phyloP scores from a whole-genome alignment of 106 monocot species.

The Posidonia australis region DNA sequence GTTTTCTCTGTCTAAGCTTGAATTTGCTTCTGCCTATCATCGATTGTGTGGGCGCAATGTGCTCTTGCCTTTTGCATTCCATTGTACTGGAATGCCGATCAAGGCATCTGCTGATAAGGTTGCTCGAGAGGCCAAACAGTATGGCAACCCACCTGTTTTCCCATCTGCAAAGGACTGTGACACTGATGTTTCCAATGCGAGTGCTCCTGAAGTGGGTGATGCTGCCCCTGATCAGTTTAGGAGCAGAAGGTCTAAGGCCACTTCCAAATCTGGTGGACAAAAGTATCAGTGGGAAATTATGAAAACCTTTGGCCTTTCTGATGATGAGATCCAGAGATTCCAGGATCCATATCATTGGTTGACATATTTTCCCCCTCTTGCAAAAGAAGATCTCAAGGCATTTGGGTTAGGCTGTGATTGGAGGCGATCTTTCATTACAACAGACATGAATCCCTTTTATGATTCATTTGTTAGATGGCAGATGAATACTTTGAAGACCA shows the following conservation, averaged over 20 bases:
- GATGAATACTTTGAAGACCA: constrained; percentile 55
- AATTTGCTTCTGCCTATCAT: constrained; percentile 73
- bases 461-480: constrained; percentile 93
- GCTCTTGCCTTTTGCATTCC: constrained; percentile 83
- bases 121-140: constrained; percentile 44
- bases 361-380: constrained; percentile 68
- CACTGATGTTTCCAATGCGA: constrained; percentile 12
- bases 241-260: constrained; percentile 81
- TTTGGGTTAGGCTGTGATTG: constrained; percentile 93
- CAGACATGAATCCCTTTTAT: constrained; percentile 82
- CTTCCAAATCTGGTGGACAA: constrained; percentile 57
- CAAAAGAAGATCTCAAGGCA: constrained; percentile 70
- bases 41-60: constrained; percentile 66
- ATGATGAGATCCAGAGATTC: constrained; percentile 61
- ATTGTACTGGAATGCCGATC: constrained; percentile 97
- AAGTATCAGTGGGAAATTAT: constrained; percentile 96
- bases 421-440: constrained; percentile 86
- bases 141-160: constrained; percentile 69
- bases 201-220: constrained; percentile 20
- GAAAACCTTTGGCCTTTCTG: constrained; percentile 60
- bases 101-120: constrained; percentile 94
- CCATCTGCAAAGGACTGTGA: constrained; percentile 30
- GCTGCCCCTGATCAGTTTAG: constrained; percentile 68
- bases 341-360: constrained; percentile 71
- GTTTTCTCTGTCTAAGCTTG: constrained; percentile 68